phyloP scores from a whole-genome alignment of 768 basidiomycete species.

The Psilocybe cyanescens region DNA sequence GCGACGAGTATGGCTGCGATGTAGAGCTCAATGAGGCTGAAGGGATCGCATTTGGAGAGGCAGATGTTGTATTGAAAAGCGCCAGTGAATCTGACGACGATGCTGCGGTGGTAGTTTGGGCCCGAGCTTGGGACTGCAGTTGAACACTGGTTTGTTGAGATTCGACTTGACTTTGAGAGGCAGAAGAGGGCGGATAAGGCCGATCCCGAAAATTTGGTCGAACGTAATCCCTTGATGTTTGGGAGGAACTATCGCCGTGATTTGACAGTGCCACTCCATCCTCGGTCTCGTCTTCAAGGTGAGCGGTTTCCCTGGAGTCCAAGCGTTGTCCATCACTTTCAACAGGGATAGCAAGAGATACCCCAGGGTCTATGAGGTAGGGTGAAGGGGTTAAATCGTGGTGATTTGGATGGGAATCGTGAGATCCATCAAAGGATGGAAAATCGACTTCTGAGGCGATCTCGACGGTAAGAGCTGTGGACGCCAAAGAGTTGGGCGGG shows the following conservation, averaged over 20 bases:
- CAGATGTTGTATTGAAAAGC: conserved; percentile 6
- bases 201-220: not conserved
- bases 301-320: conserved; percentile 22
- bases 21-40: not conserved
- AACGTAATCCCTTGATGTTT: conserved; percentile 20
- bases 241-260: conserved; percentile 13
- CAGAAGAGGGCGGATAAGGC: not conserved
- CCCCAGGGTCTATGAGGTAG: conserved; percentile 13
- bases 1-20: not conserved
- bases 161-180: conserved; percentile 12
- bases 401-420: conserved; percentile 3
- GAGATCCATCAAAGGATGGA: conserved; percentile 24
- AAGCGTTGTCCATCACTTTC: conserved; percentile 16
- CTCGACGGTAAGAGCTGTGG: conserved; percentile 42
- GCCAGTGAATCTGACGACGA: conserved; percentile 15
- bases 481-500: conserved; percentile 24
- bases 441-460: conserved; percentile 36
- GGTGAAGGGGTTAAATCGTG: conserved; percentile 13
- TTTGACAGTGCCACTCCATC: not conserved
- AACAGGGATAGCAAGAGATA: conserved; percentile 14
- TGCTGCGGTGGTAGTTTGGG: conserved; percentile 7
- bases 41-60: not conserved
- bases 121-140: conserved; percentile 20
- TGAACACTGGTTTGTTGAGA: conserved; percentile 18
- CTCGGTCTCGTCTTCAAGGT: conserved; percentile 18